A percentile compares a stretch with the other conserved stretches of the same genome.
phyloP scores from a whole-genome alignment of 2,329 filamentous ascomycete genomes.

The Aspergillus fischeri region DNA sequence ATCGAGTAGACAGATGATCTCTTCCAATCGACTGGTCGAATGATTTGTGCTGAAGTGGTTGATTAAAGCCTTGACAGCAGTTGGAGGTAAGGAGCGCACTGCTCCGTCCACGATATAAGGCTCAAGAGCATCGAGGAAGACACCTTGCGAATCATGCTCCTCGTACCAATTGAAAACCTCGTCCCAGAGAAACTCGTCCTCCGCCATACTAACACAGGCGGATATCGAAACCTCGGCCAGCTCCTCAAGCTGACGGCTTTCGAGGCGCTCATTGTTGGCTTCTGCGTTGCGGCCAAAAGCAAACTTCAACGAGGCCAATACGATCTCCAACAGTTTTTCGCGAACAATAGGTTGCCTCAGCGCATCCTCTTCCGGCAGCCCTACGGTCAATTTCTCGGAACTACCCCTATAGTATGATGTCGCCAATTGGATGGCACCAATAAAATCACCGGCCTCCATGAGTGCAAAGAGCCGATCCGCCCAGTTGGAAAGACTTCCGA shows the following conservation, averaged over 20 bases:
- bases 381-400: conserved; percentile 90
- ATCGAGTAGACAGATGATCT: conserved; percentile 90
- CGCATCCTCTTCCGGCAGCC: conserved; percentile 76
- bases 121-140: conserved; percentile 86
- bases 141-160: conserved; percentile 64
- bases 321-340: conserved; percentile 89
- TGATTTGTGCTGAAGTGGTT: conserved; percentile 73
- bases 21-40: conserved; percentile 75
- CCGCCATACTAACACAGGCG: conserved; percentile 72
- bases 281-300: conserved; percentile 66
- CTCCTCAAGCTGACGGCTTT: conserved; percentile 64
- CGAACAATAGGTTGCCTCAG: conserved; percentile 76
- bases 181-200: conserved; percentile 83
- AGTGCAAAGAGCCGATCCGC: conserved; percentile 87
- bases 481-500: conserved; percentile 94
- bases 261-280: conserved; percentile 46
- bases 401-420: conserved; percentile 89
- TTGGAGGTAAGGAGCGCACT: conserved; percentile 72
- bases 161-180: conserved; percentile 89
- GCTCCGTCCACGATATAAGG: conserved; percentile 77
- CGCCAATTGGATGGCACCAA: conserved; percentile 83
- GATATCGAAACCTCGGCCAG: conserved; percentile 79
- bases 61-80: conserved; percentile 80
- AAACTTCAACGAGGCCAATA: conserved; percentile 85
- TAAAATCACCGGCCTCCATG: conserved; percentile 96